phyloP scores from a whole-genome alignment of 2,329 filamentous ascomycete species.

The Pseudogymnoascus sp. region DNA sequence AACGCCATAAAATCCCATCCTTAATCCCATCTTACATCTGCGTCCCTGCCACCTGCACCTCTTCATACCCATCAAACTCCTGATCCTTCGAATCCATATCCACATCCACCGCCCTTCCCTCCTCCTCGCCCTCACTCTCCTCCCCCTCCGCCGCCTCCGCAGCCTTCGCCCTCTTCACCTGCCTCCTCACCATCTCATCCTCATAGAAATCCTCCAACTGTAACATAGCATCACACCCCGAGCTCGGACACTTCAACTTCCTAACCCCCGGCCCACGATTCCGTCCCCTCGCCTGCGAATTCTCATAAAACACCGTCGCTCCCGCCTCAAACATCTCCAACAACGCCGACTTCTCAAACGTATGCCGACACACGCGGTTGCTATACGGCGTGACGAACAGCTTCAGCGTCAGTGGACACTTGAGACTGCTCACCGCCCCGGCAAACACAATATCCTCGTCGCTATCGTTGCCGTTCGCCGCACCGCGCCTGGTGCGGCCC shows the following conservation, averaged over 20 bases:
- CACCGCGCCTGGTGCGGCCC: background rate
- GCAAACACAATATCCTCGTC: conserved; percentile 65
- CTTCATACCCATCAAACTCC: background rate
- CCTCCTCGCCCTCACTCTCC: conserved; percentile 35
- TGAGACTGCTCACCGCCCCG: conserved; percentile 55
- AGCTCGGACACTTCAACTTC: conserved; percentile 53
- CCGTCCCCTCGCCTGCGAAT: conserved; percentile 4
- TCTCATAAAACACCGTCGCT: conserved; percentile 11
- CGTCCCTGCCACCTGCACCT: background rate
- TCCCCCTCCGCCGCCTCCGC: conserved; percentile 38
- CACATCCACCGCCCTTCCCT: conserved; percentile 11
- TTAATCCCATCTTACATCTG: background rate
- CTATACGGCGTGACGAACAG: conserved; percentile 60
- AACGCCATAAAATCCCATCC: background rate
- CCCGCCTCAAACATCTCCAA: conserved; percentile 35
- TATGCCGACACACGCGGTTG: conserved; percentile 61
- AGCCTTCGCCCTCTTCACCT: conserved; percentile 48
- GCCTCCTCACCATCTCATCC: conserved; percentile 50
- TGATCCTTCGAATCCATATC: background rate
- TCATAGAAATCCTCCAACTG: conserved; percentile 45
- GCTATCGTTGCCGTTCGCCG: conserved; percentile 39
- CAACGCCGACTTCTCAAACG: conserved; percentile 62
- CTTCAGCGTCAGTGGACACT: conserved; percentile 61
- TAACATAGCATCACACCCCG: conserved; percentile 55
- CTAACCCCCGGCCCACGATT: conserved; percentile 11